Base-by-base conservation (phyloP, 1,284 basidiomycete species). In the Cutaneotrichosporon sp. region DNA sequence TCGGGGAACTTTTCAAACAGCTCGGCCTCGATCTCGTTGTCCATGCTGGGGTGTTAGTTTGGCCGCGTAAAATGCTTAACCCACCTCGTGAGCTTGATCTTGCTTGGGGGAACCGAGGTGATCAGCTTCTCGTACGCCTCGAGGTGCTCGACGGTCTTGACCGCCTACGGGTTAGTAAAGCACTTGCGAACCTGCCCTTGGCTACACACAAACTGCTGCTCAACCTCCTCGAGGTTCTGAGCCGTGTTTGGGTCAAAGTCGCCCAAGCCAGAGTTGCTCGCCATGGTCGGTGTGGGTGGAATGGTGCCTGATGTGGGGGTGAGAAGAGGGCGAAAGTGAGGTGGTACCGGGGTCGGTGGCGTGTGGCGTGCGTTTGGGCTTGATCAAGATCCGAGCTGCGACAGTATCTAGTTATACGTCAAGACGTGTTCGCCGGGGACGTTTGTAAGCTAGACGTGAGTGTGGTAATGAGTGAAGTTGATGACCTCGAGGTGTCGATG, bases 41-140 rank as follows among this genome's bases (percentile, higher is more conserved):
- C 94, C 61, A 86, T 76, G 66, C 90, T 93, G 66, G 0, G n/a
- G 37, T 17, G 43, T 54, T 30, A 60, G 49, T n/a, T n/a, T n/a
- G n/a, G n/a, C n/a, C n/a, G n/a, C n/a, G n/a, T n/a, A n/a, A n/a
- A n/a, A n/a, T n/a, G 76, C 81, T 63, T 56, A 90, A n/a, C n/a
- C n/a, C n/a, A n/a, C 89, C 85, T 86, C 54, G 91, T 91, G 61
- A 96, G 78, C 64, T 80, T 83, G 55, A 97, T 83, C 44, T 84
- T 81, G 51, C 79, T 81, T 43, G 92, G 91, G 39, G 80, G 74
- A 51, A 97, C 83, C 66, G 85, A 86, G 69, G 88, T 87, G 55
- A 97, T 79, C 45, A 98, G 80, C 72, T 91, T 93, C 88, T 93
- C 96, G 78, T 97, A 97, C 7, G 91, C 92, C 80, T 93, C 89